Percentiles rank a stretch among this genome's conserved stretches.
phyloP scores from a whole-genome alignment of 1,284 basidiomycete species.

The Rhodotorula sp. region DNA sequence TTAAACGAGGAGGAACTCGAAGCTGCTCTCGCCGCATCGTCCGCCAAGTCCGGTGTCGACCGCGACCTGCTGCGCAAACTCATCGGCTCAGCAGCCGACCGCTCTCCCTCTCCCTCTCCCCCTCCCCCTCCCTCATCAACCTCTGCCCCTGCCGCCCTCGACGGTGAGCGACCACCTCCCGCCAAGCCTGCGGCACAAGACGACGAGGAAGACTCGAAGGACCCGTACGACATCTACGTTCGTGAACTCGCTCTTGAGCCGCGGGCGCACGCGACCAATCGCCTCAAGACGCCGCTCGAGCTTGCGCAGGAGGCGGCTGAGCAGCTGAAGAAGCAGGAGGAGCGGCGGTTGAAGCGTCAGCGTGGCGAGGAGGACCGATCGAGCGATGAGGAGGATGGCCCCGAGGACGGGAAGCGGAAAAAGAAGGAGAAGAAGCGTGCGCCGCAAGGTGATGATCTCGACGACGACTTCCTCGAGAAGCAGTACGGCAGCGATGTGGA shows the following conservation, averaged over 20 bases:
- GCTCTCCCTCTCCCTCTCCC: constrained; percentile 7
- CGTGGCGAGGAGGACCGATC: constrained; percentile 61
- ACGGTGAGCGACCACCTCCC: constrained; percentile 13
- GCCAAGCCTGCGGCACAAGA: constrained; percentile 3
- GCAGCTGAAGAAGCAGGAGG: constrained; percentile 79
- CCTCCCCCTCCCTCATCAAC: constrained; percentile 1
- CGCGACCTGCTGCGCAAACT: constrained; percentile 43
- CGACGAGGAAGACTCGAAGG: constrained; percentile 29
- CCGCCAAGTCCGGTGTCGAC: constrained; percentile 39
- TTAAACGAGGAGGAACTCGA: constrained; percentile 36
- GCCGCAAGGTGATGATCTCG: constrained; percentile 73
- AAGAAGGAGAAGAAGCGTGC: constrained; percentile 55
- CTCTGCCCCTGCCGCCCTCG: background rate
- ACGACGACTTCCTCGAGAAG: constrained; percentile 72
- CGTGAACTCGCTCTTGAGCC: constrained; percentile 90
- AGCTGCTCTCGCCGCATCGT: constrained; percentile 36
- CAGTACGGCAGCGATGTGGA: constrained; percentile 42
- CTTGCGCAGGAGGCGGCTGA: constrained; percentile 84
- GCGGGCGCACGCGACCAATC: constrained; percentile 88
- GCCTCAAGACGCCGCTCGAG: constrained; percentile 96
- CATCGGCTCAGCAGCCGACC: constrained; percentile 32
- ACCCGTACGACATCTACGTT: constrained; percentile 81
- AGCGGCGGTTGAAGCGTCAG: constrained; percentile 77
- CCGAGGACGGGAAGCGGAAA: constrained; percentile 52
- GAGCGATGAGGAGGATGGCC: constrained; percentile 51